Percentiles rank a stretch among this genome's conserved stretches.
These are phyloP conservation scores for Cephalotrichum gorgonifer DNA, from an alignment of 2,329 filamentous ascomycete genomes.

Conservation along the genomic window DNA sequence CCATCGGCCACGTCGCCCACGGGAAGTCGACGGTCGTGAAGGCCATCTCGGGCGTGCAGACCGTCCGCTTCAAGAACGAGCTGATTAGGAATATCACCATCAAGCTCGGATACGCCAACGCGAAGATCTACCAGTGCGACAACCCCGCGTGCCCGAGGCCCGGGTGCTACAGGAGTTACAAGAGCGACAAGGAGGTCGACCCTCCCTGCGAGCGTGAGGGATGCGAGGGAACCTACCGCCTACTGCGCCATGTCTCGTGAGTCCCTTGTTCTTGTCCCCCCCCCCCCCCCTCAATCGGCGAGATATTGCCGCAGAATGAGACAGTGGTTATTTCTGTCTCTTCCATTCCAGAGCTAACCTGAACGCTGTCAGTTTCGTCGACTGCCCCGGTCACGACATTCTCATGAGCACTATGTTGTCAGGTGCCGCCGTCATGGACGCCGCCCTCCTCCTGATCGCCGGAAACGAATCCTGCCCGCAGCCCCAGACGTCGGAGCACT, in stretches of 20 bases:
- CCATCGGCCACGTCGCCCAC: conserved; percentile 97
- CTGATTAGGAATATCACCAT: conserved; percentile 98
- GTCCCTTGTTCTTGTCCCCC: conserved; percentile 24
- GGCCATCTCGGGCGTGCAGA: conserved; percentile 97
- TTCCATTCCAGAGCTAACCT: background rate
- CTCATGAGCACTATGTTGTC: conserved; percentile 99
- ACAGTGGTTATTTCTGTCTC: too few relatives aligned
- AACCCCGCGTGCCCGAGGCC: conserved; percentile 83
- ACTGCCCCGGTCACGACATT: conserved; percentile 99
- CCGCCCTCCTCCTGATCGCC: conserved; percentile 87
- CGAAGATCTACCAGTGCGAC: conserved; percentile 99
- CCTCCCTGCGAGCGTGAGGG: conserved; percentile 91
- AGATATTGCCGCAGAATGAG: too few relatives aligned
- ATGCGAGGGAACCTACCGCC: conserved; percentile 75
- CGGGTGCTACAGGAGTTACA: conserved; percentile 92
- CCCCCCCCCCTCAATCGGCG: too few relatives aligned
- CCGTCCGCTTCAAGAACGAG: conserved; percentile 99
- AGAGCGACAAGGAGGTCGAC: conserved; percentile 98
- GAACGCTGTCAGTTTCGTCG: conserved; percentile 65
- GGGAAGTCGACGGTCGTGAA: conserved; percentile 98
- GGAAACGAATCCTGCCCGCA: conserved; percentile 98
- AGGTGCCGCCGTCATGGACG: conserved; percentile 98
- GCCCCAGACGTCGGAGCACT: conserved; percentile 95
- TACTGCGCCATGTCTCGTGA: conserved; percentile 87
- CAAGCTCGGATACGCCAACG: conserved; percentile 98